These are phyloP conservation scores for Erodium moschatum DNA, from an alignment of 441 rosid genomes.

Conservation along the genomic window DNA sequence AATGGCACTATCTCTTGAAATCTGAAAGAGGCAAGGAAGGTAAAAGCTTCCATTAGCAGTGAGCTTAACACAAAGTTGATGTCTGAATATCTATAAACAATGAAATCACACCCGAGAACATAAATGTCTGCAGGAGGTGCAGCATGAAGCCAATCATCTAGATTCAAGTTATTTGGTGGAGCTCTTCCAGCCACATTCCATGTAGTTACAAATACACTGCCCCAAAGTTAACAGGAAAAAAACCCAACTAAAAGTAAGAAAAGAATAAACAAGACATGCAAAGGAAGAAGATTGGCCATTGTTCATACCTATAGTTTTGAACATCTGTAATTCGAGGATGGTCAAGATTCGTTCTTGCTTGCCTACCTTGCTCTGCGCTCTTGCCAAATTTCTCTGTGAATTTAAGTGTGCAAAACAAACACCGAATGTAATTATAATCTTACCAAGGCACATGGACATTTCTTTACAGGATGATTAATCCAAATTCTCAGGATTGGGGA, in stretches of 20 bases:
- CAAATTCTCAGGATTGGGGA: background rate
- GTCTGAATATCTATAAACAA: background rate
- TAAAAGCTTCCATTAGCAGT: constrained; percentile 14
- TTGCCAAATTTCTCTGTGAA: constrained; percentile 42
- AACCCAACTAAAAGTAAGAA: constrained; percentile 25
- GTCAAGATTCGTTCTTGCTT: constrained; percentile 54
- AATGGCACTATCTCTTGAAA: constrained; percentile 97
- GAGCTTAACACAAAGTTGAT: background rate
- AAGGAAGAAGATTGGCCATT: background rate
- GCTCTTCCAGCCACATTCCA: constrained; percentile 98
- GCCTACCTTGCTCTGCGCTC: constrained; percentile 47
- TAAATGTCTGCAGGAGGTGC: constrained; percentile 92
- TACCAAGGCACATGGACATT: no score
- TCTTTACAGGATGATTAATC: background rate
- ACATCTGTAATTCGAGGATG: constrained; percentile 50
- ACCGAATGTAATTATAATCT: no score
- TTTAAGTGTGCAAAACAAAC: constrained; percentile 12
- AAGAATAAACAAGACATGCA: background rate
- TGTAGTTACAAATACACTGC: constrained; percentile 77
- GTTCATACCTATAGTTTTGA: constrained; percentile 45
- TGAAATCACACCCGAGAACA: constrained; percentile 62
- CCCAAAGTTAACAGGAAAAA: constrained; percentile 17
- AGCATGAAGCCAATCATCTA: constrained; percentile 87
- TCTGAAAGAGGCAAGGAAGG: constrained; percentile 28
- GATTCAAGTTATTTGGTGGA: constrained; percentile 69